A percentile compares a stretch with the other conserved stretches of the same genome.
phyloP scores from a whole-genome alignment of 2,329 filamentous ascomycete species.

The Clarireedia paspali region DNA sequence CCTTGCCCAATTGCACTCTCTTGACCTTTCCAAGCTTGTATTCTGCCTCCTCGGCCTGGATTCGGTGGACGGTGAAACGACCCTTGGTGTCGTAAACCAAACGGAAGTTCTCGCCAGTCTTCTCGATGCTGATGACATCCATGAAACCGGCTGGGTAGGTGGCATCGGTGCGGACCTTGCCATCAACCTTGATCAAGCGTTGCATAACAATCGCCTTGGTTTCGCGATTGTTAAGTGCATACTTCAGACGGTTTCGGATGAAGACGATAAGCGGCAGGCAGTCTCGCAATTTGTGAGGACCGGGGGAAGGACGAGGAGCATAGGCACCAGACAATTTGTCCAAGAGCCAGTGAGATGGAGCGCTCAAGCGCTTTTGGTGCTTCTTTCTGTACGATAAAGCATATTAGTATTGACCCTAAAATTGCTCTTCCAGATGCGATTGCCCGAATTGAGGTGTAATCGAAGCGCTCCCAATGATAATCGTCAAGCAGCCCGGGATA shows the following conservation, averaged over 20 bases:
- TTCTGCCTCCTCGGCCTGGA: conserved; percentile 96
- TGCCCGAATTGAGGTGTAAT: too few relatives aligned
- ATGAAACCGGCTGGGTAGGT: conserved; percentile 98
- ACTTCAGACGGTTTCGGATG: conserved; percentile 95
- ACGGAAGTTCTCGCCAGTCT: conserved; percentile 99
- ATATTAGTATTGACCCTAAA: background rate
- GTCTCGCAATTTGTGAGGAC: conserved; percentile 99
- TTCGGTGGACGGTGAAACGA: conserved; percentile 99
- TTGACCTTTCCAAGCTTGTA: conserved; percentile 99
- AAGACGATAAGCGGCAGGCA: conserved; percentile 99
- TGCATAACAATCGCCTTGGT: conserved; percentile 98
- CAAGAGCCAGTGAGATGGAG: conserved; percentile 98
- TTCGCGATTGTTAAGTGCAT: conserved; percentile 98
- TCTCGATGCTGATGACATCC: conserved; percentile 99
- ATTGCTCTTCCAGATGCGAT: too few relatives aligned
- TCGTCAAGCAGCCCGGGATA: background rate
- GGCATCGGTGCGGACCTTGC: conserved; percentile 97
- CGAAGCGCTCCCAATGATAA: background rate
- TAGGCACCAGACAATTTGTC: conserved; percentile 97
- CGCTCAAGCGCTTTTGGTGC: conserved; percentile 99
- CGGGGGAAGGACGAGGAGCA: conserved; percentile 62
- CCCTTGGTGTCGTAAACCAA: conserved; percentile 99
- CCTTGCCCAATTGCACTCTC: conserved; percentile 97
- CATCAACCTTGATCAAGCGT: conserved; percentile 98
- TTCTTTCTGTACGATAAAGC: conserved; percentile 64